These are phyloP conservation scores for Ormosia emarginata DNA, from an alignment of 306 rosid species.

Conservation along the genomic window DNA sequence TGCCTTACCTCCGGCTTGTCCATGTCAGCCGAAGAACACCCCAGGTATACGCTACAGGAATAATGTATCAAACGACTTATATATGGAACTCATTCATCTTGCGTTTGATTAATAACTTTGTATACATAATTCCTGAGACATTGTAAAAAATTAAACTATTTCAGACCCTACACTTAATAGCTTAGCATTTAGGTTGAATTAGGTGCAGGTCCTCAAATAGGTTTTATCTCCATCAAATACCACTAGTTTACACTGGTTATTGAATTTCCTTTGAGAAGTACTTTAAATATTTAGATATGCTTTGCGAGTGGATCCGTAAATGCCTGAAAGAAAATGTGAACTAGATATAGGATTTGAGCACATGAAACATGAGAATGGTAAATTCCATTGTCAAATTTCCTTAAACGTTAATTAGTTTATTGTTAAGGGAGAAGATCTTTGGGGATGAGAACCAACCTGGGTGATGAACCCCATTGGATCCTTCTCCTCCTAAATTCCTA, in stretches of 20 bases:
- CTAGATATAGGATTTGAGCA: not conserved
- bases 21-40: no score
- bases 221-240: not conserved
- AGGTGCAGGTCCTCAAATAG: not conserved
- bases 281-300: no score
- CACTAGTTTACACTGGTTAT: not conserved
- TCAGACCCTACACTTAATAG: not conserved
- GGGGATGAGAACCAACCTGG: not conserved
- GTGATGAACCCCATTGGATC: not conserved
- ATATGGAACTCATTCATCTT: not conserved
- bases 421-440: conserved; percentile 23
- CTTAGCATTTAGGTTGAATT: not conserved
- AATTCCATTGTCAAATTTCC: not conserved
- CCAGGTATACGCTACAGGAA: no score
- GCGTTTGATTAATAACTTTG: no score
- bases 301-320: not conserved
- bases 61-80: not conserved
- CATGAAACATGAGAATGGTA: not conserved
- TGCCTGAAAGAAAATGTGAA: not conserved
- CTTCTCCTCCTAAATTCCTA: conserved; percentile 2
- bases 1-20: no score
- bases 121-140: no score
- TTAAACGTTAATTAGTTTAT: not conserved
- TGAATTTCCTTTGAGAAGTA: not conserved
- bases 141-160: not conserved